Evolutionary conservation across 2,329 filamentous ascomycete genomes (phyloP), one percentile per base, ranked within the genome.

Genomic region (Bipolaris cookei): DNA sequence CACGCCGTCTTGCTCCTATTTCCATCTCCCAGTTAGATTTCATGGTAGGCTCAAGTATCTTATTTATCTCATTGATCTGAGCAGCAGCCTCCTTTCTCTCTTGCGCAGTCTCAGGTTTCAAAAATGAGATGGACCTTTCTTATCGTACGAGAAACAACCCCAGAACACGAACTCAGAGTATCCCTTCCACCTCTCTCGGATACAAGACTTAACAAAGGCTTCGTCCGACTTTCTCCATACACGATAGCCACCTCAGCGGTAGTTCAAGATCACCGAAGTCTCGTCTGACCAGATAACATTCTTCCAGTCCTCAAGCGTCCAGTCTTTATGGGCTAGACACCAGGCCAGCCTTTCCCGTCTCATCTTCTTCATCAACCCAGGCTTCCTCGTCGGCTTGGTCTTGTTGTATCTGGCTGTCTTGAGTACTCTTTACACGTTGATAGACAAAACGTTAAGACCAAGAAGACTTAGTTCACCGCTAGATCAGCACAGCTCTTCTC

Each of bases 21-120:
- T 32, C 16, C 18, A 64, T 46, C 54, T 64, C 43, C 53, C 20
- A 64, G 39, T 56, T 11, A 13, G 38, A 34, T 51, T 30, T 59
- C 23, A 57, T 46, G 14, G 53, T 34, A 42, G 41, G 56, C 49
- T 62, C 39, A 32, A 64, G 30, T 11, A 54, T 32, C 30, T 39
- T 20, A 45, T 63, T 60, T 2, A 63, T 28, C 32, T 50, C 8
- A 41, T 51, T 23, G 49, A 58, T 61, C 28, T 51, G 14, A 32
- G 14, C n/a, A 28, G 34, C 42, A 34, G 34, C 46, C 4, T 41
- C 18, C 38, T 43, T 34, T 39, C 45, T 58, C 45, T 61, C 47
- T 23, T 49, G 3, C 14, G 38, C 42, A 37, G 48, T 56, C 38
- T 58, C 16, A 38, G 52, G 51, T 5, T 3, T 54, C 21, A 64